These are phyloP conservation scores for Onygenales sp. DNA, from an alignment of 2,329 filamentous ascomycete species.

Conservation along the genomic window DNA sequence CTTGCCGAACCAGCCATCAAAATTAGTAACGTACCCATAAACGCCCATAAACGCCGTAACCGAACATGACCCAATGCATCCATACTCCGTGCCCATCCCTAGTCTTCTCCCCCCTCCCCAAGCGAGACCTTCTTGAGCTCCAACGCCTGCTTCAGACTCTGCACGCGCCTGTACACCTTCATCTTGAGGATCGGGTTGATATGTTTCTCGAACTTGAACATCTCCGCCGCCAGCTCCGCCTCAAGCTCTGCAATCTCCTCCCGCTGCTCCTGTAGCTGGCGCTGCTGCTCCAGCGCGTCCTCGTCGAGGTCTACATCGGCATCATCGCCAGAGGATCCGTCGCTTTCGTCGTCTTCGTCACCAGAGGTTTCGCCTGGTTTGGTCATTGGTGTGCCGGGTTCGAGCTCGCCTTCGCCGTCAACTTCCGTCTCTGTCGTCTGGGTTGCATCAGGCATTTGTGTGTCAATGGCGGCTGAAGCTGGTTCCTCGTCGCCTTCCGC, in stretches of 20 bases:
- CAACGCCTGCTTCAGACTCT: conserved; percentile 34
- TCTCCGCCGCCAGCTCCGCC: conserved; percentile 28
- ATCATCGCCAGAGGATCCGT: conserved; percentile 18
- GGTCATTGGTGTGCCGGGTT: conserved; percentile 22
- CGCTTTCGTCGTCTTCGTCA: conserved; percentile 28
- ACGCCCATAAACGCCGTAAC: not conserved
- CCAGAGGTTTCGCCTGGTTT: conserved; percentile 31
- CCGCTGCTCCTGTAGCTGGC: conserved; percentile 33
- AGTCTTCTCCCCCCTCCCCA: conserved; percentile 23
- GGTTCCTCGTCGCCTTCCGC: conserved; percentile 20
- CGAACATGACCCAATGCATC: not conserved
- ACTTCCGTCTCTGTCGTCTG: conserved; percentile 4
- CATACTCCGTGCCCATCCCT: not conserved
- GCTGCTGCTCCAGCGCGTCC: conserved; percentile 33
- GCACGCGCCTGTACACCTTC: conserved; percentile 36
- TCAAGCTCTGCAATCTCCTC: conserved; percentile 37
- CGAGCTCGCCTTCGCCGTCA: conserved; percentile 5
- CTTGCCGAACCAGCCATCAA: too few relatives aligned
- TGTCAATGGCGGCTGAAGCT: conserved; percentile 15
- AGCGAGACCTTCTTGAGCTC: conserved; percentile 35
- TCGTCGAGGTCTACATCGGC: conserved; percentile 31
- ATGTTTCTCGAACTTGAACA: conserved; percentile 30
- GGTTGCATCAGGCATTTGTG: not conserved
- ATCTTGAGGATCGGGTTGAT: conserved; percentile 31
- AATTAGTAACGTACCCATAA: not conserved